Evolutionary conservation across 108 stramenopile species (phyloP), one percentile per base, ranked within the genome.

Genomic region (Stephanodiscus minutulus): DNA sequence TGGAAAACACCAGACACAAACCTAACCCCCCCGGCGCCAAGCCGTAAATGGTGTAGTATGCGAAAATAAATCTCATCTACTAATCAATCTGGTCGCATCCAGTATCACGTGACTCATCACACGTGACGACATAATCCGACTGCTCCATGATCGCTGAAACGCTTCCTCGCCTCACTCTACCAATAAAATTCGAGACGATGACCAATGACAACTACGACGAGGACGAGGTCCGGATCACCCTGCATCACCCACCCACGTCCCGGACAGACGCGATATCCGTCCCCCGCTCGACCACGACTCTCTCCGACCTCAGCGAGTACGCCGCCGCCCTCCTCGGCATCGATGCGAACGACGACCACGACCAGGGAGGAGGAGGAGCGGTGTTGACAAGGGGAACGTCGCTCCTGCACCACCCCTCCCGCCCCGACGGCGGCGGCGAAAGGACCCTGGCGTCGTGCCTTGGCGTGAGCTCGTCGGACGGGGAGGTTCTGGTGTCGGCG

Each of bases 261-360:
- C 59, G 49, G 33, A 68, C 66, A 7, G 77, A 74, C 31, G 66
- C 66, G 56, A 74, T 74, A 55, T 66, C 72, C 13, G 24, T 78
- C 8, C 36, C 75, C 8, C 46, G 75, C 1, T 61, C 63, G 11
- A 81, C 85, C 48, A 44, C 43, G 43, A 85, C 84, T 0, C 31
- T 89, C 15, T 18, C 54, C 11, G 88, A 90, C 49, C 68, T 89
- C 27, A 22, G 82, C 24, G 78, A 79, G 7, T 86, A 84, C 22
- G 74, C 84, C 22, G 64, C 62, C 8, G 91, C 91, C 28, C 35
- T 92, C 29, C 72, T 92, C 25, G 88, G 84, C 13, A 36, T 90
- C 29, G 61, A 62, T 25, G 61, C 39, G 7, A 41, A 44, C 13
- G 43, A 44, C 43, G 13, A 44, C 43, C 15, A 15, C 13, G 43